Evolutionary conservation across 495 filamentous ascomycete genomes (phyloP), one percentile per base, ranked within the genome.

Genomic region (Venustampulla echinocandica): DNA sequence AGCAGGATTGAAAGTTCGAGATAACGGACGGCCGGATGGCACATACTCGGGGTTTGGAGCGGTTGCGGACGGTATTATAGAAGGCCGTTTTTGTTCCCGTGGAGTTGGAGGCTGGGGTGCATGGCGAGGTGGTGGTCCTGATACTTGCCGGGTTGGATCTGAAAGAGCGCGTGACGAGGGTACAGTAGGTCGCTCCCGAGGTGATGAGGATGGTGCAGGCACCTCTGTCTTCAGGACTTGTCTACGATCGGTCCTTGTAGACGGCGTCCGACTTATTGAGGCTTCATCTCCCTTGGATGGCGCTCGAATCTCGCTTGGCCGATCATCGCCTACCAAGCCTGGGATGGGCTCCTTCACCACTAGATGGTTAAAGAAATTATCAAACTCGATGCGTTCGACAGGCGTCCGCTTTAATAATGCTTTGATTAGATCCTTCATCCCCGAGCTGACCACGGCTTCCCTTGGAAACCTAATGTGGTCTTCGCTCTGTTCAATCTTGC

Each of bases 401-500:
- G 92, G 89, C 35, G 80, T 87, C 41, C 85, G 80, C 68, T 90
- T 95, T 52, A 98, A 62, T 18, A 98, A 76, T 11, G 65, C 70
- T 10, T 85, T 78, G 43, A 97, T 86, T 21, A 95, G 60, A n/a
- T 69, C 69, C 62, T 95, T 95, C 62, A 97, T 77, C 9, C 81
- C 80, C 34, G 80, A 66, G 46, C 80, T 90, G n/a, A 82, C 70
- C 30, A 75, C 66, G 24, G 75, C 75, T 14, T 87, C 85, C 45
- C 81, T 78, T 0, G 85, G 77, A 48, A 97, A 97, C 46, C 68
- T 76, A 60, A 97, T 92, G 44, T 73, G 69, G 55, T 95, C 92
- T 30, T 90, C 82, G 10, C 78, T 76, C 41, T 80, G 81, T 58
- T 97, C 90, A 47, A 98, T 98, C 65, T 79, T 90, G 42, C 87